Evolutionary conservation across 768 basidiomycete genomes (phyloP).

Genomic region (Leccinum variicolor): DNA sequence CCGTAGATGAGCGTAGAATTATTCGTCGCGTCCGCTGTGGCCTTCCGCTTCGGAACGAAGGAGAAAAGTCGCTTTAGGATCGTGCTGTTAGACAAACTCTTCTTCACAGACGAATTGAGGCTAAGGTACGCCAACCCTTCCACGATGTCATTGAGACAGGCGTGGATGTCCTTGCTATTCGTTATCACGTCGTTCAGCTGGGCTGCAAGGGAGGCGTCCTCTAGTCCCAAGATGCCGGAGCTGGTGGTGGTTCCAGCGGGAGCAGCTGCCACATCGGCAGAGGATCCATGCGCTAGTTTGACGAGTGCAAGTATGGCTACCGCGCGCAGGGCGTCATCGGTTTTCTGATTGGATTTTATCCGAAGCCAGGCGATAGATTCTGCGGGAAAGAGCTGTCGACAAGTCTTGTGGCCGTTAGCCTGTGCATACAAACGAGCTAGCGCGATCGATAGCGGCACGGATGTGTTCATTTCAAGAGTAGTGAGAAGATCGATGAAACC

Average conservation of each 20-base stretch:
- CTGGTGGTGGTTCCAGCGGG: slow-evolving; percentile 9
- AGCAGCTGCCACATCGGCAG: slow-evolving; percentile 37
- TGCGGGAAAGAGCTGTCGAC: slow-evolving; percentile 57
- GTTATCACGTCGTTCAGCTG: slow-evolving; percentile 58
- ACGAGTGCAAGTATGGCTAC: slow-evolving; percentile 71
- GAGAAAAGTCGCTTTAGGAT: slow-evolving; percentile 60
- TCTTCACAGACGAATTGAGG: slow-evolving; percentile 58
- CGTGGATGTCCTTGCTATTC: slow-evolving; percentile 32
- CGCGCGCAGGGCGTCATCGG: slow-evolving; percentile 48
- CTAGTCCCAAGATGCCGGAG: background rate
- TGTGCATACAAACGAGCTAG: slow-evolving; percentile 75
- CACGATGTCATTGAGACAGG: slow-evolving; percentile 59
- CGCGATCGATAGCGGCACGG: slow-evolving; percentile 47
- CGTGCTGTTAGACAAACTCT: slow-evolving; percentile 51
- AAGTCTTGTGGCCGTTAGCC: slow-evolving; percentile 70
- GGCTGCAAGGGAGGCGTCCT: slow-evolving; percentile 46
- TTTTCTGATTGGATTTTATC: slow-evolving; percentile 45
- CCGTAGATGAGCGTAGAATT: slow-evolving; percentile 71
- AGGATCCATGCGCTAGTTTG: slow-evolving; percentile 65
- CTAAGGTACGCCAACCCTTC: slow-evolving; percentile 88
- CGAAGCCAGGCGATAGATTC: slow-evolving; percentile 68
- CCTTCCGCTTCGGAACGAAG: slow-evolving; percentile 52
- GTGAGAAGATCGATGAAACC: slow-evolving; percentile 60
- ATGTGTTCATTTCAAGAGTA: slow-evolving; percentile 60
- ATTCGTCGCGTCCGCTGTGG: slow-evolving; percentile 23